phyloP scores from a whole-genome alignment of 352 stramenopile genomes.

The Globisporangium lucens region DNA sequence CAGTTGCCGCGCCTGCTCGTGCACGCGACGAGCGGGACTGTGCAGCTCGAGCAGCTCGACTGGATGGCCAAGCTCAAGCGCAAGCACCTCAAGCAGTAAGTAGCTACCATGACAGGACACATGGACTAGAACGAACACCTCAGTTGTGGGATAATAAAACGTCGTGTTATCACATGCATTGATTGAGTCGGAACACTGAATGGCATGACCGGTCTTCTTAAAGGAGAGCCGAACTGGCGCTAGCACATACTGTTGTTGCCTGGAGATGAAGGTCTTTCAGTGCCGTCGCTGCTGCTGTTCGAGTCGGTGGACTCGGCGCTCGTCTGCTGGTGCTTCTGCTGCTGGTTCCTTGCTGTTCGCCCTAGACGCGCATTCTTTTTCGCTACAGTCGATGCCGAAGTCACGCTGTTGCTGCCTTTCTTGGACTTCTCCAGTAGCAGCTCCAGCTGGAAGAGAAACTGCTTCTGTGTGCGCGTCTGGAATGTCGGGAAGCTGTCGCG shows the following conservation, averaged over 20 bases:
- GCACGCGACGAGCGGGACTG: slow-evolving; percentile 37
- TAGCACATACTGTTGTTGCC: neutral
- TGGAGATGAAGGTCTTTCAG: neutral
- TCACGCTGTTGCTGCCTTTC: neutral
- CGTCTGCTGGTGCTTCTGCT: neutral
- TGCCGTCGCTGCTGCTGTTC: neutral
- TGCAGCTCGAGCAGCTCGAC: slow-evolving; percentile 56
- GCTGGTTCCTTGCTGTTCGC: neutral
- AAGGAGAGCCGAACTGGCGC: neutral
- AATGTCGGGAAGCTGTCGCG: slow-evolving; percentile 6
- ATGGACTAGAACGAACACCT: neutral
- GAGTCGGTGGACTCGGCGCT: neutral
- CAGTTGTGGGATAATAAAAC: neutral
- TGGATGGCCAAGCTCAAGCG: slow-evolving; percentile 84
- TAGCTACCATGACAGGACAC: neutral
- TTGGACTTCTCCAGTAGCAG: slow-evolving; percentile 12
- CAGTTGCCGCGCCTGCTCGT: slow-evolving; percentile 39
- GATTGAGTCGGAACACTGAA: neutral
- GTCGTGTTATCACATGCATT: neutral
- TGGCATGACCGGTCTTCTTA: neutral
- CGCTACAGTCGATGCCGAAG: neutral
- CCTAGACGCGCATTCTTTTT: neutral
- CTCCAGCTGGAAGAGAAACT: slow-evolving; percentile 19
- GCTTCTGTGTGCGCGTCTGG: slow-evolving; percentile 15
- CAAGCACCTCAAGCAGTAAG: slow-evolving; percentile 48